Evolutionary conservation across 495 filamentous ascomycete species (phyloP).

Genomic region (Trichoderma erinaceum): DNA sequence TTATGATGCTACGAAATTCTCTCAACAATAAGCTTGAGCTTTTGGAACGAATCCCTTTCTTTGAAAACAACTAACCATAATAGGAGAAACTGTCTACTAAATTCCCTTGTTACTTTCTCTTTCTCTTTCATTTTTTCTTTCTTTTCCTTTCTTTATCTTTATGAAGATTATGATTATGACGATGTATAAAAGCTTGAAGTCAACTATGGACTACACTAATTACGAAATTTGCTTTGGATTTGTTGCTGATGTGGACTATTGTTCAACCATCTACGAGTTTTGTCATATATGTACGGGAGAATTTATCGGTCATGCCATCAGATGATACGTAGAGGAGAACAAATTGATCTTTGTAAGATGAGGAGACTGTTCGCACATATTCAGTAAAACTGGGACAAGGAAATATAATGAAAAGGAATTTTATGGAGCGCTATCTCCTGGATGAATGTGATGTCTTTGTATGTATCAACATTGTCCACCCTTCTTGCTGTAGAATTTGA

Average conservation of each 20-base stretch:
- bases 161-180: conserved; percentile 6
- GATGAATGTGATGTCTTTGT: neutral
- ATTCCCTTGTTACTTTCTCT: neutral
- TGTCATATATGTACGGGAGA: neutral
- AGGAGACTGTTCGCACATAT: neutral
- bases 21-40: neutral
- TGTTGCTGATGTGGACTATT: neutral
- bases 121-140: too few relatives aligned
- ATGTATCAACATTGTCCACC: neutral
- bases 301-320: neutral
- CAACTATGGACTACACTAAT: neutral
- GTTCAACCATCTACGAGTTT: neutral
- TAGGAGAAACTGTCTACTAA: neutral
- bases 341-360: neutral
- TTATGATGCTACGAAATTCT: conserved; percentile 1
- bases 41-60: neutral
- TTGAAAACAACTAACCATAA: neutral
- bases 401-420: neutral
- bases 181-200: neutral
- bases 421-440: too few relatives aligned
- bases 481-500: neutral
- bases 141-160: neutral
- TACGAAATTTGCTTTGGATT: neutral
- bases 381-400: neutral
- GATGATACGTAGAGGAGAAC: neutral